These are phyloP conservation scores for Lolium perenne DNA, from an alignment of 176 grass and related monocot genomes.

Conservation along the genomic window DNA sequence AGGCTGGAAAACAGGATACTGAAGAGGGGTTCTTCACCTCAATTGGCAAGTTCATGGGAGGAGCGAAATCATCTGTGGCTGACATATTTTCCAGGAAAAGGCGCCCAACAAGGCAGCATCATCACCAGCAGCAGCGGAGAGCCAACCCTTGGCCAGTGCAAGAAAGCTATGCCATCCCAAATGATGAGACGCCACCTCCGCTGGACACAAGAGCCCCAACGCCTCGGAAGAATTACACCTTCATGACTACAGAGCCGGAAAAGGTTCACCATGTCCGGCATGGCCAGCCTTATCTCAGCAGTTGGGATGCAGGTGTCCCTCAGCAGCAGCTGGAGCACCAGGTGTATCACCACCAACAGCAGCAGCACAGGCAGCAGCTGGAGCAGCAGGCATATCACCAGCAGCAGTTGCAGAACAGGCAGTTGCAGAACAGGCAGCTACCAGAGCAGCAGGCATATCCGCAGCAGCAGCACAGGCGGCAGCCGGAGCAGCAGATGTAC, in stretches of 20 bases:
- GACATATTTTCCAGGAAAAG: slow-evolving; percentile 79
- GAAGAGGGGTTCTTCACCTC: slow-evolving; percentile 86
- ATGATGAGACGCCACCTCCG: slow-evolving; percentile 67
- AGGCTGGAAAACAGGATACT: slow-evolving; percentile 53
- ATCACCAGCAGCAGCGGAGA: slow-evolving; percentile 57
- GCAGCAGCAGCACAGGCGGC: slow-evolving; percentile 21
- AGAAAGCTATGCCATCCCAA: slow-evolving; percentile 89
- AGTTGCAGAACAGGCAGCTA: slow-evolving; percentile 42
- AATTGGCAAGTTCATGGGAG: slow-evolving; percentile 68
- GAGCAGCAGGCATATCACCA: slow-evolving; percentile 68
- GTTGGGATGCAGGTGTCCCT: slow-evolving; percentile 53
- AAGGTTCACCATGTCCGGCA: slow-evolving; percentile 74
- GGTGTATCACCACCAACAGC: slow-evolving; percentile 45
- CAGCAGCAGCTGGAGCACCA: slow-evolving; percentile 61
- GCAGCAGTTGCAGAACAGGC: slow-evolving; percentile 31
- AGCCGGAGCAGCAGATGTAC: slow-evolving; percentile 66
- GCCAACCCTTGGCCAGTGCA: slow-evolving; percentile 66
- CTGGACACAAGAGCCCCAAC: slow-evolving; percentile 72
- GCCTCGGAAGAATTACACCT: slow-evolving; percentile 77
- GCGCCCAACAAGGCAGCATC: slow-evolving; percentile 43
- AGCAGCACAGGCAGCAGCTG: slow-evolving; percentile 31
- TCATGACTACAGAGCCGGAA: slow-evolving; percentile 84
- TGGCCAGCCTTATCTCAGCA: slow-evolving; percentile 46
- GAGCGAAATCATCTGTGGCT: slow-evolving; percentile 65
- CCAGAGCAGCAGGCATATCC: slow-evolving; percentile 67